Base-by-base conservation (phyloP, 768 basidiomycete species). In the Kwoniella dendrophila region DNA sequence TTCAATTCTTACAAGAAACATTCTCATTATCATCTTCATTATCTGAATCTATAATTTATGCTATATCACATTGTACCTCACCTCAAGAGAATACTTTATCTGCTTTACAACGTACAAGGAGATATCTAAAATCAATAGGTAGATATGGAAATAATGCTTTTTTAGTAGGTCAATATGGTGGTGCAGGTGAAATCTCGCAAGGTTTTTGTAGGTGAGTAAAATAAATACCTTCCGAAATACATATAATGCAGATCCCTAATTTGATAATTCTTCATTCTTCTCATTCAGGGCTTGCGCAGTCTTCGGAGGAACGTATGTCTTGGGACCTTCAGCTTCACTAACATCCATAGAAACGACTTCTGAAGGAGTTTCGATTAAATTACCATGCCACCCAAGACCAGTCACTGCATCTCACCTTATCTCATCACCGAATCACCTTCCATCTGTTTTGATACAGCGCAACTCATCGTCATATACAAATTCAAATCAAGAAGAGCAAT, bases 111-210 rank as follows among this genome's bases (percentile, higher is more conserved):
- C 87, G 93, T 6, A 80, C 93, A 11, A 85, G 87, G 6, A 80
- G 82, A 24, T 92, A 90, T 74, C 82, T 97, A 14, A 86, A 83
- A 49, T 90, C 92, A 0, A 80, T 86, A 18, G 93, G 94, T 2
- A 84, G 90, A 30, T 97, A 96, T 72, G 94, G 94, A 77, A 84
- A 79, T n/a, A 86, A 86, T 0, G 86, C 93, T 1, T 97, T 92
- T 80, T 84, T 98, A 16, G 83, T 98, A n/a, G 92, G 92, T 0
- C 92, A 96, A 68, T 97, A 96, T 75, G 95, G 95, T 18, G 90
- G 92, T 20, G 83, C 88, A 0, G 95, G 95, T 4, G 95, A 97
- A 72, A 86, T 97, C 11, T 85, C 89, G 0, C 95, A 97, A 78
- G 94, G 93, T 1, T 98, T 83, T 67, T 83, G 82, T 54, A 71